Conservation (phyloP, 78 protist genomes). For the Blattamonas nauphoetae region DNA sequence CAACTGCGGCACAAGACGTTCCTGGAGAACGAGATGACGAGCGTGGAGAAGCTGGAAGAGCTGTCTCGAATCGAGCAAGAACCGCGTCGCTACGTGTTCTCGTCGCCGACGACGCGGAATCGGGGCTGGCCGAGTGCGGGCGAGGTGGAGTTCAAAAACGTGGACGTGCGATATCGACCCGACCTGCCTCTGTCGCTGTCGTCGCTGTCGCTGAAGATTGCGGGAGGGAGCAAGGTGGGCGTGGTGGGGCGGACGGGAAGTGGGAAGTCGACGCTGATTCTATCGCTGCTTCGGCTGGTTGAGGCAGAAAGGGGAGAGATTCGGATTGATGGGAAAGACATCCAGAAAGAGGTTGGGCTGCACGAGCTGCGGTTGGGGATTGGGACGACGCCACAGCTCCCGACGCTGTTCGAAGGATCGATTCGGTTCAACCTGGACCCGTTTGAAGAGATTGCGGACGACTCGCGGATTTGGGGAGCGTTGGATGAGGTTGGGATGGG, state of each 20-base stretch:
- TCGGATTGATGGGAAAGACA: background rate
- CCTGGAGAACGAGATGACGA: constrained; percentile 53
- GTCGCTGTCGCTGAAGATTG: constrained; percentile 6
- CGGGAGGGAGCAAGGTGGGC: constrained; percentile 44
- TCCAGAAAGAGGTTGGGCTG: background rate
- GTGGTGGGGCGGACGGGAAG: constrained; percentile 67
- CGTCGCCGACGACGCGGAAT: background rate
- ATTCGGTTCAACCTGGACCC: constrained; percentile 10
- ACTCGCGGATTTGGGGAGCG: too few relatives aligned
- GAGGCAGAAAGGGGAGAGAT: background rate
- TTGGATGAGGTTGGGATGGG: background rate
- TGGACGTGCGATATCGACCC: constrained; percentile 32
- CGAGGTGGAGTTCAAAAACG: background rate
- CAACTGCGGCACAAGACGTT: background rate
- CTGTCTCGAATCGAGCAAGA: background rate
- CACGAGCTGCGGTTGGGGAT: background rate
- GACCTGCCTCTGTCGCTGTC: constrained; percentile 28
- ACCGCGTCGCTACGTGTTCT: background rate
- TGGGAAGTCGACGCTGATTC: constrained; percentile 31
- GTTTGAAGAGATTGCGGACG: background rate
- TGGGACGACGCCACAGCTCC: constrained; percentile 7
- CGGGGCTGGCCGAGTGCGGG: constrained; percentile 28
- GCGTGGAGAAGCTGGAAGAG: constrained; percentile 37
- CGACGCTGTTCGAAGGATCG: constrained; percentile 15
- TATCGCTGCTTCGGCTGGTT: constrained; percentile 2